Evolutionary conservation across 306 rosid species (phyloP), one percentile per base, ranked within the genome.

Genomic region (Pterocarpus macrocarpus): DNA sequence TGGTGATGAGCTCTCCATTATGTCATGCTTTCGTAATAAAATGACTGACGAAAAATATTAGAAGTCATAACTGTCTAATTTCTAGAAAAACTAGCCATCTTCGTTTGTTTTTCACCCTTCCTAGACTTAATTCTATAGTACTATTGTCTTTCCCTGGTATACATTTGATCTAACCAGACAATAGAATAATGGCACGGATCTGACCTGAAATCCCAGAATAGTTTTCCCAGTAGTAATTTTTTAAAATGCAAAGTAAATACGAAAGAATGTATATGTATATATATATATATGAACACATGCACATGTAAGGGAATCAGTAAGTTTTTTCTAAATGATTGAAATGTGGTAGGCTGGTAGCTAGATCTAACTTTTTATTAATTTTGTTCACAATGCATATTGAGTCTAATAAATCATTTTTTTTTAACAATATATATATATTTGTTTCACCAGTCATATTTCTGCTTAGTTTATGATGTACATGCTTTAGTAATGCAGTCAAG

Each of bases 11-110:
- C n/a, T 69, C 63, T 44, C 38, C 41, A 34, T 45, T 58, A 35
- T 69, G 77, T 79, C 83, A 79, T 70, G 77, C 70, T 59, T 11
- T 69, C 71, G 30, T 70, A 70, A 59, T 59, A 57, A 69, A 22
- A 75, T 44, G 44, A 30, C 13, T 10, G 65, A 36, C 44, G 3
- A 13, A 78, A 32, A 67, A 7, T 53, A 39, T 17, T 65, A 28
- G 12, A 53, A 77, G 57, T 52, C 56, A 41, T 16, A 72, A 16
- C 8, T 49, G n/a, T 6, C 15, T 4, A 5, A 28, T 30, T 63
- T 34, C 17, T 5, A 63, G 44, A 34, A 8, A 36, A 63, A 34
- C 15, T 2, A 34, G 68, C 36, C 2, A 32, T 12, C 66, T 39
- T n/a, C 8, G 13, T 38, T 38, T 38, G 32, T 65, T 38, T 41